Evolutionary conservation across 2,329 filamentous ascomycete species (phyloP).

Genomic region (Alternaria tenuissima): DNA sequence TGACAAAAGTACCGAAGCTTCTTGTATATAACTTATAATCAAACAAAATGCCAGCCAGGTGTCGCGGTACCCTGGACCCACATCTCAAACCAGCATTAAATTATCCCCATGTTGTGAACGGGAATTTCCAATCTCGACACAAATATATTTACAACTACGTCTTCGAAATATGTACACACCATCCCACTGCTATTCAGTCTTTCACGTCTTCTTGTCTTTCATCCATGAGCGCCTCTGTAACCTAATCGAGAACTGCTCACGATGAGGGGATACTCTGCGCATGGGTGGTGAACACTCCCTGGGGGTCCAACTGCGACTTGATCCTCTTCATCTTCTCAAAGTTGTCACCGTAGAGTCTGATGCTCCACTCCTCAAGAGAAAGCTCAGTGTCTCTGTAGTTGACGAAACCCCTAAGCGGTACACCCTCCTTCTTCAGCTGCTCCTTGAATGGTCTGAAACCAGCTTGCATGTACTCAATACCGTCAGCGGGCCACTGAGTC

Average conservation of each 20-base stretch:
- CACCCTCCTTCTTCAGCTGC: constrained; percentile 18
- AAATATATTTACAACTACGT: neutral
- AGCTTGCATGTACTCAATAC: constrained; percentile 28
- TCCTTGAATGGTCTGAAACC: constrained; percentile 26
- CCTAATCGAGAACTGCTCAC: neutral
- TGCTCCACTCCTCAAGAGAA: constrained; percentile 24
- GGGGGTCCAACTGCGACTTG: constrained; percentile 22
- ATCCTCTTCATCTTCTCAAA: constrained; percentile 26
- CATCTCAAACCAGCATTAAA: too few relatives aligned
- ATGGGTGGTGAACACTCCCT: constrained; percentile 25
- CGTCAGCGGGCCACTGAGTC: constrained; percentile 26
- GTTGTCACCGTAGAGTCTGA: constrained; percentile 27
- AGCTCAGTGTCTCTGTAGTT: constrained; percentile 32
- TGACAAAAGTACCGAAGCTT: neutral
- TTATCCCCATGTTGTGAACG: too few relatives aligned
- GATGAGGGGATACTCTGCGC: constrained; percentile 4
- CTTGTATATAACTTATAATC: neutral
- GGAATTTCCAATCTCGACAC: neutral
- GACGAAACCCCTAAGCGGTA: constrained; percentile 25
- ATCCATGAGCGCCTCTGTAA: neutral
- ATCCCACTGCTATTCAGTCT: neutral
- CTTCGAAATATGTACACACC: neutral
- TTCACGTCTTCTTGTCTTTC: neutral
- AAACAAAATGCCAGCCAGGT: neutral
- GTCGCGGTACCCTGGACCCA: neutral